Conservation (phyloP, 495 filamentous ascomycete genomes). For the Durotheca rogersii region DNA sequence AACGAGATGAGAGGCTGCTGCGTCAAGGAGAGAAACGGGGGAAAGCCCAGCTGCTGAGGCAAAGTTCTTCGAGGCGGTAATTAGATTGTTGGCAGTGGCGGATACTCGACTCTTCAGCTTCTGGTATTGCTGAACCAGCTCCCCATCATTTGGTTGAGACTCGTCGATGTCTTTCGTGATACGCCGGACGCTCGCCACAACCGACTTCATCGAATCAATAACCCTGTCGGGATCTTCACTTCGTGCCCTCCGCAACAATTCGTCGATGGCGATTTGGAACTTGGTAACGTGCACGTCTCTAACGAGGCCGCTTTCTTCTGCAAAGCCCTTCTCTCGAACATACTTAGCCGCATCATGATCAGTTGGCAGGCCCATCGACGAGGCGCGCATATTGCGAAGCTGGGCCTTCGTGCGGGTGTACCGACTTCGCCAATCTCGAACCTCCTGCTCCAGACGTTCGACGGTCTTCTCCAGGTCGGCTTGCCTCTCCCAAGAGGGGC, state of each 20-base stretch:
- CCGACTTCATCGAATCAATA: conserved; percentile 76
- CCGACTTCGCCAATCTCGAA: conserved; percentile 83
- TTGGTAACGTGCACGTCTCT: conserved; percentile 91
- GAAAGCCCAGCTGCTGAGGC: conserved; percentile 78
- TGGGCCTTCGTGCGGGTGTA: conserved; percentile 88
- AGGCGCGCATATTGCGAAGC: conserved; percentile 74
- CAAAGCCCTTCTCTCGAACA: conserved; percentile 68
- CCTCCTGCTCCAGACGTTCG: conserved; percentile 71
- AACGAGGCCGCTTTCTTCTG: conserved; percentile 71
- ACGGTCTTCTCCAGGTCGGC: conserved; percentile 71
- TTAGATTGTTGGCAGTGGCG: conserved; percentile 91
- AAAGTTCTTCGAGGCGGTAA: conserved; percentile 91
- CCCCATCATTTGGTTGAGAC: conserved; percentile 50
- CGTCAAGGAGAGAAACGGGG: conserved; percentile 91
- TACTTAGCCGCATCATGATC: conserved; percentile 63
- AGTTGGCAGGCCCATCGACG: conserved; percentile 70
- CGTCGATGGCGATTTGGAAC: conserved; percentile 93
- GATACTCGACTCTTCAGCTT: conserved; percentile 80
- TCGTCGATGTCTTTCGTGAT: conserved; percentile 78
- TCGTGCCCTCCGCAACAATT: conserved; percentile 77
- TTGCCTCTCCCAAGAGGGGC: conserved; percentile 78
- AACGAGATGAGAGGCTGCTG: conserved; percentile 89
- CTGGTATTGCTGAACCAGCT: conserved; percentile 49
- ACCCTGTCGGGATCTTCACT: conserved; percentile 68
- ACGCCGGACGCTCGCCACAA: conserved; percentile 74